Conservation (phyloP, 768 basidiomycete genomes). For the Paxillus rubicundulus region DNA sequence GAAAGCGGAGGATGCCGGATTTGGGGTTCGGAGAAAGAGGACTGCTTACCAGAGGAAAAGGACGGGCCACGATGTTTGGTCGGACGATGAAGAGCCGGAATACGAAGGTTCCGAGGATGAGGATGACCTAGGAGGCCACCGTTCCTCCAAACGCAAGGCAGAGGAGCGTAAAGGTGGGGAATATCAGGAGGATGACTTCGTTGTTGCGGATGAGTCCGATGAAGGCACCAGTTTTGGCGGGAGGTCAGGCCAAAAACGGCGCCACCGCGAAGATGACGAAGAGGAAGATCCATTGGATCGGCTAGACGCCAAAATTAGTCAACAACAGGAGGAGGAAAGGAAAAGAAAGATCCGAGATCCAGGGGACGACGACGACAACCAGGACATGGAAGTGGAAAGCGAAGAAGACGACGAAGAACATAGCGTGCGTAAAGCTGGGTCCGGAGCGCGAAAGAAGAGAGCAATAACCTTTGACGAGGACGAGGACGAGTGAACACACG, state of each 20-base stretch:
- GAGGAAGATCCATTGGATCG: slow-evolving; percentile 67
- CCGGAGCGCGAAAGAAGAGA: slow-evolving; percentile 53
- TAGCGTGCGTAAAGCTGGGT: slow-evolving; percentile 55
- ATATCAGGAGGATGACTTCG: slow-evolving; percentile 83
- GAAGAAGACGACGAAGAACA: slow-evolving; percentile 71
- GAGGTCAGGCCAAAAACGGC: slow-evolving; percentile 34
- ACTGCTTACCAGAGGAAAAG: slow-evolving; percentile 41
- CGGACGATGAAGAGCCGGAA: slow-evolving; percentile 66
- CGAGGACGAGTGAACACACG: slow-evolving; percentile 40
- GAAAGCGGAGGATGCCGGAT: slow-evolving; percentile 49
- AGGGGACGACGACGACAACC: slow-evolving; percentile 38
- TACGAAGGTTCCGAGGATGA: slow-evolving; percentile 62
- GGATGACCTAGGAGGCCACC: slow-evolving; percentile 40
- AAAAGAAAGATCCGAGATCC: slow-evolving; percentile 39
- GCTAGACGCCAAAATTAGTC: slow-evolving; percentile 64
- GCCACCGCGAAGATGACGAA: slow-evolving; percentile 40
- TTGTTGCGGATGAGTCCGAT: slow-evolving; percentile 76
- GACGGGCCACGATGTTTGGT: slow-evolving; percentile 49
- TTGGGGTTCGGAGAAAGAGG: slow-evolving; percentile 48
- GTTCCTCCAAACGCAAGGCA: slow-evolving; percentile 43
- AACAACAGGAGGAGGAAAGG: slow-evolving; percentile 51
- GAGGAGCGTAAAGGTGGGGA: slow-evolving; percentile 57
- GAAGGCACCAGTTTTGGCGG: slow-evolving; percentile 49
- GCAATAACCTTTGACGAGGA: slow-evolving; percentile 58
- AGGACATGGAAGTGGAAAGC: slow-evolving; percentile 72